Percentiles rank a stretch among this genome's conserved stretches.
phyloP scores from a whole-genome alignment of 768 basidiomycete species.

The Leccinum uliginosum region DNA sequence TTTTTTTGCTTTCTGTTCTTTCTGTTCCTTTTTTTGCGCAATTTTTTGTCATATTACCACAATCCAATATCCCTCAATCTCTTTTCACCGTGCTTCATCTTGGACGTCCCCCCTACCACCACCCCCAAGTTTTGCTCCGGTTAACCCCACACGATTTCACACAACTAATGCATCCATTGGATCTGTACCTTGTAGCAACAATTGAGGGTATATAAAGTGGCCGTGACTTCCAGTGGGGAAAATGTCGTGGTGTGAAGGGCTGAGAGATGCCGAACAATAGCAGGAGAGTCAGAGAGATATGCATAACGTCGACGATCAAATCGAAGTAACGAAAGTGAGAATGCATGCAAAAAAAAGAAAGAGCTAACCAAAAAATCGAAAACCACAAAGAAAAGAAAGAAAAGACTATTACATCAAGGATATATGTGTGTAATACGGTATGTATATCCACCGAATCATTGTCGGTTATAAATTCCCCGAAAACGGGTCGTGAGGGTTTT shows the following conservation, averaged over 20 bases:
- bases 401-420: slow-evolving; percentile 20
- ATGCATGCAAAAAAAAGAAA: background rate
- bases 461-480: slow-evolving; percentile 9
- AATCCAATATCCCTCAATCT: slow-evolving; percentile 15
- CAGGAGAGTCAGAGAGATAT: slow-evolving; percentile 9
- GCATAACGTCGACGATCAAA: slow-evolving; percentile 1
- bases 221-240: slow-evolving; percentile 20
- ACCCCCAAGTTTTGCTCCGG: slow-evolving; percentile 4
- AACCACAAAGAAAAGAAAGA: slow-evolving; percentile 5
- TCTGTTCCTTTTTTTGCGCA: background rate
- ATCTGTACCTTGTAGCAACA: slow-evolving; percentile 38
- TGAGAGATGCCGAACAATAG: slow-evolving; percentile 7
- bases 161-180: slow-evolving; percentile 33
- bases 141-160: slow-evolving; percentile 21
- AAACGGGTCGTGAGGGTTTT: background rate
- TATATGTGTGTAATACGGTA: slow-evolving; percentile 9
- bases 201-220: slow-evolving; percentile 34
- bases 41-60: slow-evolving; percentile 5
- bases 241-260: slow-evolving; percentile 3
- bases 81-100: background rate
- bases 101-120: background rate
- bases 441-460: background rate
- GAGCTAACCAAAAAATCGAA: background rate
- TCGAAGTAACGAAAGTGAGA: background rate
- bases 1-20: background rate